A percentile compares a stretch with the other conserved stretches of the same genome.
Evolutionary conservation across 78 protist species (phyloP).

Genomic region (Dictyostelium capitatum): DNA sequence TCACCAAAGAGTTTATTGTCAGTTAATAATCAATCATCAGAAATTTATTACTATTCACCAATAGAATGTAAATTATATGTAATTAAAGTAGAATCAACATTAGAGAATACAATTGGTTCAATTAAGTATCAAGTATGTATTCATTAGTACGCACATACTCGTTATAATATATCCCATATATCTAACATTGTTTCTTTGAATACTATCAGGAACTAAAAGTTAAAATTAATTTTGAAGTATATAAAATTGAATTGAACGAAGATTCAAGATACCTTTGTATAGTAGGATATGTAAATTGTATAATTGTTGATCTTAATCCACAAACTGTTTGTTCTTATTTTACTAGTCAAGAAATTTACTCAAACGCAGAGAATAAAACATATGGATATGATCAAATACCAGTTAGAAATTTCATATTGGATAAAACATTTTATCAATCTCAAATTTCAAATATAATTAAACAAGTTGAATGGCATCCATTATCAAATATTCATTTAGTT

Average conservation of each 20-base stretch:
- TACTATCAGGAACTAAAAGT: slow-evolving; percentile 34
- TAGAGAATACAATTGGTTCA: slow-evolving; percentile 28
- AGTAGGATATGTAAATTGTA: slow-evolving; percentile 43
- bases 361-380: slow-evolving; percentile 16
- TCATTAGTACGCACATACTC: too few species aligned
- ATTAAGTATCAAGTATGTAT: slow-evolving; percentile 48
- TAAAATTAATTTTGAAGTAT: slow-evolving; percentile 52
- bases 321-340: slow-evolving; percentile 17
- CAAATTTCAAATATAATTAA: slow-evolving; percentile 6
- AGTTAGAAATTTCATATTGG: background rate
- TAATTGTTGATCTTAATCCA: slow-evolving; percentile 30
- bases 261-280: slow-evolving; percentile 45
- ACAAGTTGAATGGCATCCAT: slow-evolving; percentile 75
- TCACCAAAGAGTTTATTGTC: slow-evolving; percentile 36
- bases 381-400: slow-evolving; percentile 1
- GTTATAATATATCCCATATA: background rate
- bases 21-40: slow-evolving; percentile 39
- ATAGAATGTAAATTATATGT: slow-evolving; percentile 13
- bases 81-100: slow-evolving; percentile 38
- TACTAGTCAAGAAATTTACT: background rate
- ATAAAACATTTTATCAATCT: slow-evolving; percentile 2
- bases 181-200: too few species aligned
- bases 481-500: slow-evolving; percentile 43
- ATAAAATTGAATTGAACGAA: slow-evolving; percentile 46
- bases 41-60: slow-evolving; percentile 44